Percentiles rank a stretch among this genome's conserved stretches.
Evolutionary conservation across 2,329 filamentous ascomycete genomes (phyloP).

Genomic region (Aspergillus oerlinghausenensis): DNA sequence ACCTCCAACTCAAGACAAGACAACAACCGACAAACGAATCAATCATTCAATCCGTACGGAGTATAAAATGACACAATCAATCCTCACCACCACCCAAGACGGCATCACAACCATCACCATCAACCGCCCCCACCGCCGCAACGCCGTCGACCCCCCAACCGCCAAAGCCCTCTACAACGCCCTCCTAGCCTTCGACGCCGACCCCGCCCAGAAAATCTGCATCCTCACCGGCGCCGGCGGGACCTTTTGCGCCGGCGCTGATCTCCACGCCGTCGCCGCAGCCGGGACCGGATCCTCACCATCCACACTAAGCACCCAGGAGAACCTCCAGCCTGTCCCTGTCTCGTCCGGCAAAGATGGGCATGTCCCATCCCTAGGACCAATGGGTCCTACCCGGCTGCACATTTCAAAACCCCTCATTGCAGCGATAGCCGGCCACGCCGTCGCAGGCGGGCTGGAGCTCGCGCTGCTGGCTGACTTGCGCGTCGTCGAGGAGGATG

Average conservation of each 20-base stretch:
- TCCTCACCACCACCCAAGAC: constrained; percentile 11
- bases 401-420: constrained; percentile 51
- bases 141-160: constrained; percentile 50
- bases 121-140: constrained; percentile 47
- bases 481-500: constrained; percentile 50
- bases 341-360: neutral
- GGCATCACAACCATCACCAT: constrained; percentile 56
- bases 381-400: constrained; percentile 46
- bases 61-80: neutral
- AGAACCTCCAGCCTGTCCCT: neutral
- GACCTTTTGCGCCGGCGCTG: constrained; percentile 53
- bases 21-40: too few species aligned
- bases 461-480: constrained; percentile 51
- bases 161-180: constrained; percentile 46
- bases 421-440: constrained; percentile 48
- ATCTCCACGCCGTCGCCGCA: constrained; percentile 46
- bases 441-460: constrained; percentile 53
- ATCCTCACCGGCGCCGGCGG: constrained; percentile 46
- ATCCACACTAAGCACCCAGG: neutral
- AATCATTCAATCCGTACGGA: too few species aligned
- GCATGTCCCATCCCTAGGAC: neutral
- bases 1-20: neutral
- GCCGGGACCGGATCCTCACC: constrained; percentile 4
- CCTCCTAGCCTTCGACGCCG: constrained; percentile 48
- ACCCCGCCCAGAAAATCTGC: constrained; percentile 49